Evolutionary conservation across 116 monocot genomes (phyloP).

Genomic region (Posidonia oceanica): DNA sequence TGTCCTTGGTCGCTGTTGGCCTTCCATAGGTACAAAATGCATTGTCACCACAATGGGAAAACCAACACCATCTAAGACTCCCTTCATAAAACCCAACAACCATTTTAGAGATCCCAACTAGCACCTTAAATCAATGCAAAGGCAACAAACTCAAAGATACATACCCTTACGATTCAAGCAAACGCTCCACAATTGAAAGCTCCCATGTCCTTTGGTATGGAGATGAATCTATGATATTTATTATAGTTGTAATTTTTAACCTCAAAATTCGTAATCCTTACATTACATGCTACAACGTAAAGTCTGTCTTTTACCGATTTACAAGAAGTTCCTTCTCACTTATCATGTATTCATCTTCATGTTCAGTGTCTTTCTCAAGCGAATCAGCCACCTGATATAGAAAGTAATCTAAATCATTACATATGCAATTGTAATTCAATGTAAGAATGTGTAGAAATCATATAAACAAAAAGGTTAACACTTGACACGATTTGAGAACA

Average conservation of each 20-base stretch:
- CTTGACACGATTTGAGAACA: background rate
- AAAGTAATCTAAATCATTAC: background rate
- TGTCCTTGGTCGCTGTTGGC: constrained; percentile 81
- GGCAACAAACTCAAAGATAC: background rate
- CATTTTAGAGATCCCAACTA: background rate
- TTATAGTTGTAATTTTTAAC: background rate
- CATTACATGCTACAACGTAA: background rate
- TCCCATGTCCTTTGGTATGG: constrained; percentile 99
- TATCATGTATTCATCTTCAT: constrained; percentile 99
- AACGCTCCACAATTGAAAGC: constrained; percentile 96
- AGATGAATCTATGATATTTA: constrained; percentile 54
- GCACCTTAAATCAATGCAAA: background rate
- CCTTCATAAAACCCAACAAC: constrained; percentile 30
- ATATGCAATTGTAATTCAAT: no score
- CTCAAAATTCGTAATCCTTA: background rate
- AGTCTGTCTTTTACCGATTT: constrained; percentile 35
- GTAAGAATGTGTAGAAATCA: no score
- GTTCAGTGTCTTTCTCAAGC: constrained; percentile 99
- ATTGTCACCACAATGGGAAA: constrained; percentile 94
- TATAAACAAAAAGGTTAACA: background rate
- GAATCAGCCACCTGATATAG: constrained; percentile 70
- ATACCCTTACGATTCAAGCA: constrained; percentile 87
- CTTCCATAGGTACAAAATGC: constrained; percentile 96
- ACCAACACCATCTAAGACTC: constrained; percentile 78
- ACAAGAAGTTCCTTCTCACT: constrained; percentile 98